Conservation (phyloP, 345 rosid species). For the Populus nigra region DNA sequence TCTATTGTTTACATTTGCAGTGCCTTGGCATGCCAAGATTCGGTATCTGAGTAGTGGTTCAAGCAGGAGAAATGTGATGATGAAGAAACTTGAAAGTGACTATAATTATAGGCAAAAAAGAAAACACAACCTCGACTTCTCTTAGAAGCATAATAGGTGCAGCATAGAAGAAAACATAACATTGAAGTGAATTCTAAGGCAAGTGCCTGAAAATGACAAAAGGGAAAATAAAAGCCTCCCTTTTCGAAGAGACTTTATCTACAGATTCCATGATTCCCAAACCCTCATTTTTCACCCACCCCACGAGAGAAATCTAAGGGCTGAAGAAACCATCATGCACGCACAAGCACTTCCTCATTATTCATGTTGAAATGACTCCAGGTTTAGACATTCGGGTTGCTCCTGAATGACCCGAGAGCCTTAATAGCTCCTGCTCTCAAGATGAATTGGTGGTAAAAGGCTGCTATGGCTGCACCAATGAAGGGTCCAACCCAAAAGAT, state of each 20-base stretch:
- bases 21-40: neutral
- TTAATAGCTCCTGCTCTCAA: conserved; percentile 76
- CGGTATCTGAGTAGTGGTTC: neutral
- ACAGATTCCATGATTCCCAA: conserved; percentile 16
- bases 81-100: neutral
- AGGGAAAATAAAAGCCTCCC: conserved; percentile 17
- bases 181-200: conserved; percentile 21
- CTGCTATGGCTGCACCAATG: conserved; percentile 81
- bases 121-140: neutral
- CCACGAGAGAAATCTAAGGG: neutral
- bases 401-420: conserved; percentile 86
- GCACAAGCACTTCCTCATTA: conserved; percentile 7
- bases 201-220: conserved; percentile 15
- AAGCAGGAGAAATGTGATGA: neutral
- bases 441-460: conserved; percentile 81
- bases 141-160: neutral
- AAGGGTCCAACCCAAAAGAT: conserved; percentile 91
- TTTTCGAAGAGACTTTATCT: conserved; percentile 30
- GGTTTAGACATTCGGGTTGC: conserved; percentile 53
- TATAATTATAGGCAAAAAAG: neutral
- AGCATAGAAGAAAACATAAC: neutral
- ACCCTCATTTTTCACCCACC: neutral
- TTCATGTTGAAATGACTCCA: neutral
- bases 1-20: neutral
- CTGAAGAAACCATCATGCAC: neutral